Conservation (phyloP, 805 yeast genomes). For the Candida railenensis region DNA sequence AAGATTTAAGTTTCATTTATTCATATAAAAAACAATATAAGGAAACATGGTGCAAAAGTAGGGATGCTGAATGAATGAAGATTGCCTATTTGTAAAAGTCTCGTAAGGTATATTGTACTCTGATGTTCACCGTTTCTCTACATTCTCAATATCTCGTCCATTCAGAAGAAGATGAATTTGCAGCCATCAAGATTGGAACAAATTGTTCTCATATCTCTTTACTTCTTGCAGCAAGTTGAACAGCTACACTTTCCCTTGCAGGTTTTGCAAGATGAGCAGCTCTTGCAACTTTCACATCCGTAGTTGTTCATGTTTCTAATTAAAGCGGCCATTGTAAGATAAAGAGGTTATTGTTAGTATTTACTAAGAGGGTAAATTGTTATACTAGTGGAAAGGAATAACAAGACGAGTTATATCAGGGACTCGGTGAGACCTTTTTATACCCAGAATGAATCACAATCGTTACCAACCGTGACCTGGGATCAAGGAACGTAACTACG, state of each 20-base stretch:
- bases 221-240: constrained; percentile 2
- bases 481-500: no score
- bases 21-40: no score
- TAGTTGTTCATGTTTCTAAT: constrained; percentile 1
- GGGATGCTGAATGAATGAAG: background rate
- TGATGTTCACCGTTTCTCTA: no score
- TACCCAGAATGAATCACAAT: no score
- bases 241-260: constrained; percentile 2
- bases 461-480: no score
- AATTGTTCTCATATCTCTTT: background rate
- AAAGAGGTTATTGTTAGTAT: background rate
- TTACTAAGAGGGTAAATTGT: no score
- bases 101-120: background rate
- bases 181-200: background rate
- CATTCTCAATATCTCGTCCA: no score
- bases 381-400: no score
- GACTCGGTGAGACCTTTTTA: no score
- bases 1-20: background rate
- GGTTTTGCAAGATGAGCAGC: constrained; percentile 1
- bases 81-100: background rate
- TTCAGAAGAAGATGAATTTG: no score
- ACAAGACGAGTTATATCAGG: no score
- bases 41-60: background rate
- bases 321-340: constrained; percentile 1
- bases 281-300: constrained; percentile 1